Conservation (phyloP, 2,329 filamentous ascomycete species). For the Neurospora sp. region DNA sequence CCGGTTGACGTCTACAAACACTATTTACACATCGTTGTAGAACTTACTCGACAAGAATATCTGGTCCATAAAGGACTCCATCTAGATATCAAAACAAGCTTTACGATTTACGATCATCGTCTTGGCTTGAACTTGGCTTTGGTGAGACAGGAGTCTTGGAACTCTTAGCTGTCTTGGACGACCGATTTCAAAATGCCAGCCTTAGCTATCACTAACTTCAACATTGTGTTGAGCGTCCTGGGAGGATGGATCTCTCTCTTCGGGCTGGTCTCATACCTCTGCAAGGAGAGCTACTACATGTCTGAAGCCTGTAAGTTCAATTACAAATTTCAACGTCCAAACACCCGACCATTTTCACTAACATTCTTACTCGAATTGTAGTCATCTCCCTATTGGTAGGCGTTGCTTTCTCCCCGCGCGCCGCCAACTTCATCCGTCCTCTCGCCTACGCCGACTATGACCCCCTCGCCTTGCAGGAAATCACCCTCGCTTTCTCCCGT, state of each 20-base stretch:
- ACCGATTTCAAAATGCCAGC: slow-evolving; percentile 29
- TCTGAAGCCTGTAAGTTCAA: slow-evolving; percentile 70
- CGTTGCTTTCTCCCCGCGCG: slow-evolving; percentile 68
- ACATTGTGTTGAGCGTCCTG: slow-evolving; percentile 69
- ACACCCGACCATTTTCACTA: too few species aligned
- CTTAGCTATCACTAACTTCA: slow-evolving; percentile 57
- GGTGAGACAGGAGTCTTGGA: background rate
- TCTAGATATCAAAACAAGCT: background rate
- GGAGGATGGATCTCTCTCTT: slow-evolving; percentile 89
- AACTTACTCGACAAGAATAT: background rate
- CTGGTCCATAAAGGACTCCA: background rate
- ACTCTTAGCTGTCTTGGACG: background rate
- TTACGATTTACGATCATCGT: background rate
- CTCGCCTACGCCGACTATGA: slow-evolving; percentile 59
- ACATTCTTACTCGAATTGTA: slow-evolving; percentile 23
- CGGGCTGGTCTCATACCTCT: slow-evolving; percentile 77
- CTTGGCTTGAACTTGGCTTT: slow-evolving; percentile 8
- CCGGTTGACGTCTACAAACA: slow-evolving; percentile 22
- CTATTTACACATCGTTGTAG: background rate
- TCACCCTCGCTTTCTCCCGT: slow-evolving; percentile 77
- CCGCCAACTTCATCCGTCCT: slow-evolving; percentile 65
- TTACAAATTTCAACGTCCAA: background rate
- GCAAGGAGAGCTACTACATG: slow-evolving; percentile 84
- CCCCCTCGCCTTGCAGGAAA: slow-evolving; percentile 50
- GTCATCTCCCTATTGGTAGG: slow-evolving; percentile 79